A percentile compares a stretch with the other conserved stretches of the same genome.
These are phyloP conservation scores for Osmanthus fragrans DNA, from an alignment of 257 asterid species.

Conservation along the genomic window DNA sequence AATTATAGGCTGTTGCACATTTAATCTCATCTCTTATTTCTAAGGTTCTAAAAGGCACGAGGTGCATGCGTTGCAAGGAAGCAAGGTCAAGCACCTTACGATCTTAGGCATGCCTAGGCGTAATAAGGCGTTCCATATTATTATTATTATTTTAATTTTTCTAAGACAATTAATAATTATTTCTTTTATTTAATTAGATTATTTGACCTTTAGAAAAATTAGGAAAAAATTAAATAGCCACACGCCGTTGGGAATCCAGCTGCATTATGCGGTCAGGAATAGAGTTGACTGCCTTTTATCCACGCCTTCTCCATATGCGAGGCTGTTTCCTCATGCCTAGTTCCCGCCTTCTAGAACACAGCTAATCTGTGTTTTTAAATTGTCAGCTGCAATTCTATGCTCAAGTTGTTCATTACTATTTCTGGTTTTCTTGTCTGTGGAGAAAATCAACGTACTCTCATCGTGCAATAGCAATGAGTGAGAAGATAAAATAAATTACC, in stretches of 20 bases:
- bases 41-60: background rate
- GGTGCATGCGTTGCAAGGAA: background rate
- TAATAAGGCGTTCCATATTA: background rate
- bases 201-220: background rate
- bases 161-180: background rate
- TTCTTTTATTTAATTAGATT: background rate
- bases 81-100: background rate
- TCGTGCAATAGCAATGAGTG: background rate
- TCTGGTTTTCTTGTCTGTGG: background rate
- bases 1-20: constrained; percentile 13
- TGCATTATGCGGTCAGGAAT: background rate
- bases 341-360: background rate
- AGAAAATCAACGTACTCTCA: background rate
- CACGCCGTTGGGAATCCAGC: background rate
- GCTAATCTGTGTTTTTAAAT: background rate
- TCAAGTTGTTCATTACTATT: background rate
- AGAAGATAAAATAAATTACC: background rate
- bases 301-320: background rate
- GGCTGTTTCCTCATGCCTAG: background rate
- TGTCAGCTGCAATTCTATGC: background rate
- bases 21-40: background rate
- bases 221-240: background rate
- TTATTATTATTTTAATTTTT: background rate
- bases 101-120: background rate
- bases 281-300: background rate